Evolutionary conservation across 306 rosid genomes (phyloP).

Genomic region (Casuarina cunninghamiana): DNA sequence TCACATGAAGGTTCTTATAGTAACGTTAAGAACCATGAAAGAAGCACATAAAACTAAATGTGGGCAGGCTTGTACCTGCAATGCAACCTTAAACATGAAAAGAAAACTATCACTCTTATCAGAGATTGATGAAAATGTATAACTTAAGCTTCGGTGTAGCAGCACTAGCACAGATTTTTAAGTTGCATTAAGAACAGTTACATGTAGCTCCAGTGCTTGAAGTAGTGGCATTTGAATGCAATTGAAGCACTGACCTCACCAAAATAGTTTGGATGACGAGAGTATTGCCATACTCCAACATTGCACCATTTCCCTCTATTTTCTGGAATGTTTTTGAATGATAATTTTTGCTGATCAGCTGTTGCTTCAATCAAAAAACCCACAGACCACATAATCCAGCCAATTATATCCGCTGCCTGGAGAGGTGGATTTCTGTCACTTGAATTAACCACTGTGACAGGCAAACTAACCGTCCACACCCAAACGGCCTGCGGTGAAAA

Average conservation of each 20-base stretch:
- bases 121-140: background rate
- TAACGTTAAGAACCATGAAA: background rate
- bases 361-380: conserved; percentile 72
- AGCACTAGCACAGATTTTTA: background rate
- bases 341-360: conserved; percentile 88
- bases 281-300: conserved; percentile 76
- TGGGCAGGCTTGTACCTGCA: background rate
- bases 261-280: conserved; percentile 98
- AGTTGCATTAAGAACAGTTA: background rate
- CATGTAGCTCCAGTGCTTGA: conserved; percentile 21
- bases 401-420: conserved; percentile 64
- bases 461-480: conserved; percentile 98
- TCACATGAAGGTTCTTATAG: background rate
- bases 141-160: background rate
- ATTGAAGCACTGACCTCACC: conserved; percentile 76
- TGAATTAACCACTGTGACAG: conserved; percentile 83
- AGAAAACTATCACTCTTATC: background rate
- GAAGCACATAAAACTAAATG: background rate
- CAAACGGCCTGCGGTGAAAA: conserved; percentile 73
- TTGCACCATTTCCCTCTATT: conserved; percentile 91
- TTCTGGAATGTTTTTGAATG: conserved; percentile 55
- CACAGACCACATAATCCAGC: conserved; percentile 82
- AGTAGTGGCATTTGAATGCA: conserved; percentile 11
- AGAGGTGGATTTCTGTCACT: conserved; percentile 60
- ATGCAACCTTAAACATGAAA: background rate